These are phyloP conservation scores for Colletotrichum sidae DNA, from an alignment of 2,329 filamentous ascomycete genomes.

Conservation along the genomic window DNA sequence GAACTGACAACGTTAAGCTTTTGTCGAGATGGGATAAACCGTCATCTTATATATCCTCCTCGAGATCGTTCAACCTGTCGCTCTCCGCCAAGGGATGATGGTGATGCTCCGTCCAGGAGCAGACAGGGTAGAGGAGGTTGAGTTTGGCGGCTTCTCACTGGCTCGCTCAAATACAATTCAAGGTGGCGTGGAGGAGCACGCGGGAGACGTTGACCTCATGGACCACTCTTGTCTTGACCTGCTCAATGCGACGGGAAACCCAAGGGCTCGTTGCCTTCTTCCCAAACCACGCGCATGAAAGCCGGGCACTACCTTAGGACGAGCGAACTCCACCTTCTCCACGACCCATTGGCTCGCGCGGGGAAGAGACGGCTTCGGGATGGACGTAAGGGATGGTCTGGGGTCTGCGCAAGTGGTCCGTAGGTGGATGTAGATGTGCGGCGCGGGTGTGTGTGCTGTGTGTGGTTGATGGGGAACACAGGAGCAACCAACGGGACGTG, in stretches of 20 bases:
- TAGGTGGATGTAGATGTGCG: background rate
- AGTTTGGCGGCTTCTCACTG: slow-evolving; percentile 29
- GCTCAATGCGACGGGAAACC: slow-evolving; percentile 19
- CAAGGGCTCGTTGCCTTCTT: background rate
- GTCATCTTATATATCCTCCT: slow-evolving; percentile 29
- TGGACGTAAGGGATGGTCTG: slow-evolving; percentile 21
- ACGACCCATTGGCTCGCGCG: slow-evolving; percentile 33
- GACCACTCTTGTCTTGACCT: slow-evolving; percentile 10
- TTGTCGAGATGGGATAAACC: slow-evolving; percentile 8
- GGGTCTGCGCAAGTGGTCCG: slow-evolving; percentile 4
- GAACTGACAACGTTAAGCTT: background rate
- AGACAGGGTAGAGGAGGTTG: slow-evolving; percentile 7
- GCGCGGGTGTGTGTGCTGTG: background rate
- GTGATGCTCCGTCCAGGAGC: slow-evolving; percentile 10
- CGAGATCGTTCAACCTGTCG: slow-evolving; percentile 1
- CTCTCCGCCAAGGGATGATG: slow-evolving; percentile 18
- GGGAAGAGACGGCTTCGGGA: slow-evolving; percentile 15
- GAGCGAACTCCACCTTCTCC: slow-evolving; percentile 30
- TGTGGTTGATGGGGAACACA: background rate
- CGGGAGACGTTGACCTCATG: slow-evolving; percentile 28
- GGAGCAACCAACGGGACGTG: background rate
- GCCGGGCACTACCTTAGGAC: slow-evolving; percentile 14
- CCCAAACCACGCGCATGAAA: slow-evolving; percentile 12
- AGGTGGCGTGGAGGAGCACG: slow-evolving; percentile 23
- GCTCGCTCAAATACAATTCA: slow-evolving; percentile 33